These are phyloP conservation scores for Fusarium brevicatenulatum DNA, from an alignment of 2,329 filamentous ascomycete species.

Conservation along the genomic window DNA sequence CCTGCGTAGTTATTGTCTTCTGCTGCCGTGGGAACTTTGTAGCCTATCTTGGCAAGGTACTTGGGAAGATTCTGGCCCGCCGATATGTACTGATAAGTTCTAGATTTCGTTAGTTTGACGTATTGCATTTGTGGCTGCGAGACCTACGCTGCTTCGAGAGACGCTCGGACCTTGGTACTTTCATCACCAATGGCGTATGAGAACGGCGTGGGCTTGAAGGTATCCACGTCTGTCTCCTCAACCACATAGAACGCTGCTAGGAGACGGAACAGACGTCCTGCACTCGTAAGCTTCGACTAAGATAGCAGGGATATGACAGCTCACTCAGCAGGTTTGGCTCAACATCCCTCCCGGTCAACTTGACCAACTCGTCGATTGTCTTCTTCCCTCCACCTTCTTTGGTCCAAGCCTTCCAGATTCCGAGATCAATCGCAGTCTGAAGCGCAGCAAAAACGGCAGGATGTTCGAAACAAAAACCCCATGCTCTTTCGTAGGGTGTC, in stretches of 20 bases:
- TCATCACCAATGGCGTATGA: slow-evolving; percentile 32
- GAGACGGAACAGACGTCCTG: slow-evolving; percentile 28
- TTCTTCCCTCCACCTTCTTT: slow-evolving; percentile 8
- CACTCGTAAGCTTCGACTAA: not conserved
- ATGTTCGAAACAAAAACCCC: slow-evolving; percentile 35
- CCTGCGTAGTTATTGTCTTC: slow-evolving; percentile 16
- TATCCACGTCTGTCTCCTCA: slow-evolving; percentile 24
- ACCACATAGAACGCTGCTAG: slow-evolving; percentile 33
- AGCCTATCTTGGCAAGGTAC: slow-evolving; percentile 21
- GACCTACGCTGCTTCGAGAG: slow-evolving; percentile 25
- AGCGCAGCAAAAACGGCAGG: slow-evolving; percentile 27
- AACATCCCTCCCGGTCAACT: slow-evolving; percentile 2
- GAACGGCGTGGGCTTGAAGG: slow-evolving; percentile 27
- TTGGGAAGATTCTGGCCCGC: slow-evolving; percentile 30
- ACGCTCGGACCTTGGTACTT: slow-evolving; percentile 30
- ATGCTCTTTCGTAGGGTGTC: slow-evolving; percentile 28
- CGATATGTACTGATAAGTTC: slow-evolving; percentile 31
- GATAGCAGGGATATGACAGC: rapidly evolving
- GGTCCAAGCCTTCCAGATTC: slow-evolving; percentile 29
- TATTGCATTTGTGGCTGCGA: rapidly evolving
- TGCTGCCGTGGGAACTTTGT: slow-evolving; percentile 19
- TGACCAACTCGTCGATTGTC: slow-evolving; percentile 21
- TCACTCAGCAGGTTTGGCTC: slow-evolving; percentile 25
- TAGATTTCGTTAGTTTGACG: not conserved
- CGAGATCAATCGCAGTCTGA: slow-evolving; percentile 20